Percentiles rank a stretch among this genome's conserved stretches.
These are phyloP conservation scores for Saturnispora diversa DNA, from an alignment of 805 yeast genomes.

Conservation along the genomic window DNA sequence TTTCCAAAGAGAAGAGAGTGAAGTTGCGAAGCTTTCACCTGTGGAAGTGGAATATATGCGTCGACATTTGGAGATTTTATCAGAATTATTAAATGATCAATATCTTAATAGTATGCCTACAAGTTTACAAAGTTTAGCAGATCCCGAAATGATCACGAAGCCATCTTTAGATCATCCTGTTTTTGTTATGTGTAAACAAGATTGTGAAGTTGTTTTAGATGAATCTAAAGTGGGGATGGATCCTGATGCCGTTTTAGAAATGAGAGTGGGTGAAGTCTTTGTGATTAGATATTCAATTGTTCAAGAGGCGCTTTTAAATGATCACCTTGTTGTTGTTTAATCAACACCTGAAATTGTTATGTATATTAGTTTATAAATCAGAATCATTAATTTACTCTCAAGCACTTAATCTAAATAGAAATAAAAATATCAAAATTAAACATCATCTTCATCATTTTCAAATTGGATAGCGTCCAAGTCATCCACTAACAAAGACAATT, in stretches of 20 bases:
- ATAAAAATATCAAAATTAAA: neutral
- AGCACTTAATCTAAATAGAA: neutral
- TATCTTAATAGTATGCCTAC: conserved; percentile 52
- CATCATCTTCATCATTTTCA: conserved; percentile 32
- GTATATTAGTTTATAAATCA: neutral
- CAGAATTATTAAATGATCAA: conserved; percentile 57
- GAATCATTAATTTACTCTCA: neutral
- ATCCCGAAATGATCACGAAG: conserved; percentile 67
- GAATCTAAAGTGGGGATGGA: conserved; percentile 51
- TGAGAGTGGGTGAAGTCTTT: conserved; percentile 35
- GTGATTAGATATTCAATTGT: conserved; percentile 24
- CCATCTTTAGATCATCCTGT: conserved; percentile 78
- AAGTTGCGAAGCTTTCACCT: conserved; percentile 39
- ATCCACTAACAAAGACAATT: conserved; percentile 39
- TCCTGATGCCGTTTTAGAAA: conserved; percentile 39
- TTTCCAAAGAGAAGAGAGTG: conserved; percentile 40
- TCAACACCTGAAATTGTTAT: too few species aligned
- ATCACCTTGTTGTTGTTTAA: conserved; percentile 6
- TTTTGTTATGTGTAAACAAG: conserved; percentile 29
- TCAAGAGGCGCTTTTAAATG: conserved; percentile 4
- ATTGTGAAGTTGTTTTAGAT: conserved; percentile 27
- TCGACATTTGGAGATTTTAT: conserved; percentile 54
- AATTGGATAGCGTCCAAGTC: conserved; percentile 36
- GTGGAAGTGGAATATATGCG: conserved; percentile 63
- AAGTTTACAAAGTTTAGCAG: conserved; percentile 66